Percentiles rank a stretch among this genome's conserved stretches.
These are phyloP conservation scores for Biancaea sappan DNA, from an alignment of 306 rosid species.

Conservation along the genomic window DNA sequence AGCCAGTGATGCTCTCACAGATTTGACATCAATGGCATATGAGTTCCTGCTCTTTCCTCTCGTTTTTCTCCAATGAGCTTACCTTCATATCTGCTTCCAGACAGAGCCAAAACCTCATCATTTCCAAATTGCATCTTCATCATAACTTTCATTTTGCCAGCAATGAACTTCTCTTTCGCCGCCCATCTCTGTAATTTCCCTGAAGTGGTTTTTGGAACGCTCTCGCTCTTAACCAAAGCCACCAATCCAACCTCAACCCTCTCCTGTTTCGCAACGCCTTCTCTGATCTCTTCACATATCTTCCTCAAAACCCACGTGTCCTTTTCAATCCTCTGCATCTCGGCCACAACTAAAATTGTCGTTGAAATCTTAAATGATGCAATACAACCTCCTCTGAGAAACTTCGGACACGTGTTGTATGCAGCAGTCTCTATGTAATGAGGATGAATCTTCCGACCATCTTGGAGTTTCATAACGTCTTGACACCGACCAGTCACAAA, in stretches of 20 bases:
- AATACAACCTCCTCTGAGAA: slow-evolving; percentile 69
- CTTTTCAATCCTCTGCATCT: slow-evolving; percentile 45
- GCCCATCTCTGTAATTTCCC: slow-evolving; percentile 72
- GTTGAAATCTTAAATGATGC: slow-evolving; percentile 51
- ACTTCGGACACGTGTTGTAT: slow-evolving; percentile 43
- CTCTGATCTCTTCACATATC: slow-evolving; percentile 50
- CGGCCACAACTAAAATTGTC: slow-evolving; percentile 55
- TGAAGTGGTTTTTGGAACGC: slow-evolving; percentile 79
- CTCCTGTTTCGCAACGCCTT: slow-evolving; percentile 47
- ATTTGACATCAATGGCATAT: slow-evolving; percentile 39
- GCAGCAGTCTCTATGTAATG: slow-evolving; percentile 66
- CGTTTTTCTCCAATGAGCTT: not conserved
- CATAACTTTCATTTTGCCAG: slow-evolving; percentile 52
- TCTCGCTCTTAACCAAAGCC: slow-evolving; percentile 59
- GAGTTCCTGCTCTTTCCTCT: slow-evolving; percentile 19
- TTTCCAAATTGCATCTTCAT: slow-evolving; percentile 56
- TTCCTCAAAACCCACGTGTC: slow-evolving; percentile 35
- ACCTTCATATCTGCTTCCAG: not conserved
- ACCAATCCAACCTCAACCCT: slow-evolving; percentile 57
- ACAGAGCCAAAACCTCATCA: not conserved
- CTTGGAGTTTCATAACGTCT: slow-evolving; percentile 51
- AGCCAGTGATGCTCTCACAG: slow-evolving; percentile 29
- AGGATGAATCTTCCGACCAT: slow-evolving; percentile 54
- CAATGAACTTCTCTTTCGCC: slow-evolving; percentile 54
- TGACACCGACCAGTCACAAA: slow-evolving; percentile 66